Evolutionary conservation across 2,329 filamentous ascomycete species (phyloP), one percentile per base, ranked within the genome.

Genomic region (Fusarium papillatum): DNA sequence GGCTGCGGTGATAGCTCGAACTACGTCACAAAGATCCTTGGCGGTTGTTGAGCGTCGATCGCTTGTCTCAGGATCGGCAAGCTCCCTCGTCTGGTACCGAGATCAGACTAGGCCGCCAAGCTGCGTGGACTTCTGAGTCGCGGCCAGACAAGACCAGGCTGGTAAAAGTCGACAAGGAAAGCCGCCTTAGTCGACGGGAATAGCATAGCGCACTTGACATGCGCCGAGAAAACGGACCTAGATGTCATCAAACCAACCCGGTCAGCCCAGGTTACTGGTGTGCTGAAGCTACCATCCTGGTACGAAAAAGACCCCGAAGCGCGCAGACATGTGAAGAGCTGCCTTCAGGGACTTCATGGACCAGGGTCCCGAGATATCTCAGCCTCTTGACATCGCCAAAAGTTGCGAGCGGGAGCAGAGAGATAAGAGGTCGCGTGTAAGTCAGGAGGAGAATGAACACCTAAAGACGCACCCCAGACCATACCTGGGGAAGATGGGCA

Each of bases 11-110:
- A 71, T 69, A 69, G 36, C 53, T 59, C 66, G 66, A 69, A 64
- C 68, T 69, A 66, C 63, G 63, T 73, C 67, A 73, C 64, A 50
- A 57, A 55, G 66, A 64, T 63, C 64, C 61, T 50, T 43, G 46
- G 46, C 31, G 17, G 53, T 53, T 61, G 50, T 39, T 41, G 67
- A 70, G 29, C 31, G 70, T 63, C 62, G 70, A 75, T 74, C 70
- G 34, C 55, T 39, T 63, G 70, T 71, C 73, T 71, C 39, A 68
- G 70, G 70, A 72, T 73, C 64, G 72, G 68, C 59, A 59, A 46
- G 66, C 69, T 71, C 29, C 46, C 34, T 57, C 43, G 59, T 63
- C 69, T 67, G 50, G 36, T 64, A 41, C 53, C 55, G 53, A 60
- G 26, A 68, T 59, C 48, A 63, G 48, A 64, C 55, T 66, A 67